phyloP scores from a whole-genome alignment of 2,329 filamentous ascomycete genomes.

The Fusarium marasasianum region DNA sequence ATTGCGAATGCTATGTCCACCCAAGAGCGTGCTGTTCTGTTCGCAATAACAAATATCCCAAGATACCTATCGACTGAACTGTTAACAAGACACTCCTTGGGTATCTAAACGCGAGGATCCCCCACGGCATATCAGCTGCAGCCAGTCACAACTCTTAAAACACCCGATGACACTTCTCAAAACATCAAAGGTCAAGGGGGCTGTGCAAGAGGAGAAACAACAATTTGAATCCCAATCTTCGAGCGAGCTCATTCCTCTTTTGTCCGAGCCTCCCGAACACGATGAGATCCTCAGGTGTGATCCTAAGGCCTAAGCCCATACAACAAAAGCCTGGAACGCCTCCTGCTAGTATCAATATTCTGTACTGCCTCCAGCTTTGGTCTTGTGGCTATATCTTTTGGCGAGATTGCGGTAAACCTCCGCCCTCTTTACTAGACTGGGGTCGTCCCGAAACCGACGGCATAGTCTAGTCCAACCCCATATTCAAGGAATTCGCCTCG shows the following conservation, averaged over 20 bases:
- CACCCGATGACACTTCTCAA: constrained; percentile 18
- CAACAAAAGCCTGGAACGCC: background rate
- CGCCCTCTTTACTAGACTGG: constrained; percentile 4
- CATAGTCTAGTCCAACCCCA: constrained; percentile 12
- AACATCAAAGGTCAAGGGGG: constrained; percentile 24
- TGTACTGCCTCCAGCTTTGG: background rate
- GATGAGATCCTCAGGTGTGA: background rate
- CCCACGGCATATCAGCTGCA: constrained; percentile 14
- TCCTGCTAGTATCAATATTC: background rate
- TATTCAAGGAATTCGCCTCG: constrained; percentile 14
- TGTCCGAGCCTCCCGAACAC: constrained; percentile 24
- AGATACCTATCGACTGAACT: background rate
- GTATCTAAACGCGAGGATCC: constrained; percentile 21
- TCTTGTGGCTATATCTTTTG: constrained; percentile 16
- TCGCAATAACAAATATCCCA: background rate
- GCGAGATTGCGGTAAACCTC: constrained; percentile 17
- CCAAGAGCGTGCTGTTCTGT: background rate
- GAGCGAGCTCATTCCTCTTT: constrained; percentile 10
- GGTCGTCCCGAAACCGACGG: constrained; percentile 9
- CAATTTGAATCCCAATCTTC: constrained; percentile 6
- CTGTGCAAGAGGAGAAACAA: constrained; percentile 31
- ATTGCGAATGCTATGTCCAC: background rate
- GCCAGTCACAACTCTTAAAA: constrained; percentile 26
- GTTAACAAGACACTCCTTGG: background rate
- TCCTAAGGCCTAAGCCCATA: constrained; percentile 13